A percentile compares a stretch with the other conserved stretches of the same genome.
Conservation (phyloP, 1,284 basidiomycete genomes). For the Leccinum subspadiceum region DNA sequence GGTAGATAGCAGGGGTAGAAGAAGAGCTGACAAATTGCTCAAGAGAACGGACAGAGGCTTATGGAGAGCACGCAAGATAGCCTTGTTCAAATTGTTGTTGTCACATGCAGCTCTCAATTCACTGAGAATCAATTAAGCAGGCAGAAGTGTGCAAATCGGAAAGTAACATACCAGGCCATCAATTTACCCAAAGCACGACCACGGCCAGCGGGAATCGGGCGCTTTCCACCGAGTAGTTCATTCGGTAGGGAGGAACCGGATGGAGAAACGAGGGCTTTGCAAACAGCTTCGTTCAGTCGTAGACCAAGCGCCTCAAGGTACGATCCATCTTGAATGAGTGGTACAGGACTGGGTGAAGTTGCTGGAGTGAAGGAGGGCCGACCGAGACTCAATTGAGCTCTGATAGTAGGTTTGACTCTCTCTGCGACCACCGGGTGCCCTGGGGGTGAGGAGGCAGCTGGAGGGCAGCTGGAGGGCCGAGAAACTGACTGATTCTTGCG, state of each 20-base stretch:
- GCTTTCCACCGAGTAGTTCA: slow-evolving; percentile 59
- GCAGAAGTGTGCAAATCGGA: slow-evolving; percentile 6
- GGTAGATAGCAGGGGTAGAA: slow-evolving; percentile 65
- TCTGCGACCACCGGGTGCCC: slow-evolving; percentile 43
- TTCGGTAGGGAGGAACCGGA: slow-evolving; percentile 45
- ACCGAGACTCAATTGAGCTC: slow-evolving; percentile 57
- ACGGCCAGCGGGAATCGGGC: slow-evolving; percentile 67
- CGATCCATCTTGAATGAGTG: slow-evolving; percentile 70
- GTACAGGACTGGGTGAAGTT: slow-evolving; percentile 38
- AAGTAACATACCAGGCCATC: slow-evolving; percentile 59
- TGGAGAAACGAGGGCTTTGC: slow-evolving; percentile 68
- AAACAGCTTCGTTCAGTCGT: slow-evolving; percentile 77
- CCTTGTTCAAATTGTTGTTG: slow-evolving; percentile 62
- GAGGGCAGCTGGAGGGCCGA: slow-evolving; percentile 59
- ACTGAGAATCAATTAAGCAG: slow-evolving; percentile 37
- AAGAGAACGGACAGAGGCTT: slow-evolving; percentile 72
- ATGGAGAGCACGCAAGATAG: slow-evolving; percentile 69
- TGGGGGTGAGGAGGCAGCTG: slow-evolving; percentile 47
- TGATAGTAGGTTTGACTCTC: slow-evolving; percentile 50
- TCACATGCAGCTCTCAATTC: slow-evolving; percentile 64
- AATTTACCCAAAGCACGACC: slow-evolving; percentile 62
- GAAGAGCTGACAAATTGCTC: slow-evolving; percentile 62
- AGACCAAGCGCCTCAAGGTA: slow-evolving; percentile 73
- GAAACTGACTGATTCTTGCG: slow-evolving; percentile 68
- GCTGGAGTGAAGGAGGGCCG: slow-evolving; percentile 41